Conservation (phyloP, 2,329 filamentous ascomycete species). For the Stagonosporopsis cucurbitacearum region DNA sequence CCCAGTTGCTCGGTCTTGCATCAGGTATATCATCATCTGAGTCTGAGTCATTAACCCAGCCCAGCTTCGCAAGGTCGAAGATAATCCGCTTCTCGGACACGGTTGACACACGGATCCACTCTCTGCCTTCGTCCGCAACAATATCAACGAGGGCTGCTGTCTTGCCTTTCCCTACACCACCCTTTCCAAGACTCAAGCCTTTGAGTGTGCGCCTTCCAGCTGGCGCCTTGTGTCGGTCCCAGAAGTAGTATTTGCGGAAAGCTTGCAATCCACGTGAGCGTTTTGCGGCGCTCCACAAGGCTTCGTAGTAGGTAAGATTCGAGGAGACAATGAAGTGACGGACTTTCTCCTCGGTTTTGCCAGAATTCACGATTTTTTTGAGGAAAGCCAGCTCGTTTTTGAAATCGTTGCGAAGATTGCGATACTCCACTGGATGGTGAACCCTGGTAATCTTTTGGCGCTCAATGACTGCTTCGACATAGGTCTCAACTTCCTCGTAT, state of each 20-base stretch:
- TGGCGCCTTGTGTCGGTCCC: constrained; percentile 30
- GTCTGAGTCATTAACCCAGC: constrained; percentile 61
- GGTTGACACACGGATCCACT: constrained; percentile 74
- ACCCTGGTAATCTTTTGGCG: constrained; percentile 42
- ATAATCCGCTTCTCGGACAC: constrained; percentile 68
- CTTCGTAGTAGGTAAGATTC: constrained; percentile 69
- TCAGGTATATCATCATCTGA: constrained; percentile 51
- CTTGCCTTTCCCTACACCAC: constrained; percentile 52
- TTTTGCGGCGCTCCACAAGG: constrained; percentile 69
- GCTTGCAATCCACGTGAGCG: constrained; percentile 61
- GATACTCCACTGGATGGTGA: constrained; percentile 47
- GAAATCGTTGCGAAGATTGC: constrained; percentile 43
- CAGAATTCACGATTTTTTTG: constrained; percentile 33
- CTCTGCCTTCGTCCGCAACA: constrained; percentile 65
- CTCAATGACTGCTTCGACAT: constrained; percentile 44
- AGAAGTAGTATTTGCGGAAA: constrained; percentile 54
- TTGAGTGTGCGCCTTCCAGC: constrained; percentile 33
- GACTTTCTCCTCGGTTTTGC: constrained; percentile 38
- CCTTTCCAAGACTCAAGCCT: constrained; percentile 34
- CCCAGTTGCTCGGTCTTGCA: constrained; percentile 28
- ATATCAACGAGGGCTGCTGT: constrained; percentile 67
- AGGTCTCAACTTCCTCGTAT: constrained; percentile 51
- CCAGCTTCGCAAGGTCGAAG: constrained; percentile 72
- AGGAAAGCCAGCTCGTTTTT: constrained; percentile 46
- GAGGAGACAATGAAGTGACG: constrained; percentile 68